Evolutionary conservation across 2,329 filamentous ascomycete species (phyloP), one percentile per base, ranked within the genome.

Genomic region (Fusarium nematophilum): DNA sequence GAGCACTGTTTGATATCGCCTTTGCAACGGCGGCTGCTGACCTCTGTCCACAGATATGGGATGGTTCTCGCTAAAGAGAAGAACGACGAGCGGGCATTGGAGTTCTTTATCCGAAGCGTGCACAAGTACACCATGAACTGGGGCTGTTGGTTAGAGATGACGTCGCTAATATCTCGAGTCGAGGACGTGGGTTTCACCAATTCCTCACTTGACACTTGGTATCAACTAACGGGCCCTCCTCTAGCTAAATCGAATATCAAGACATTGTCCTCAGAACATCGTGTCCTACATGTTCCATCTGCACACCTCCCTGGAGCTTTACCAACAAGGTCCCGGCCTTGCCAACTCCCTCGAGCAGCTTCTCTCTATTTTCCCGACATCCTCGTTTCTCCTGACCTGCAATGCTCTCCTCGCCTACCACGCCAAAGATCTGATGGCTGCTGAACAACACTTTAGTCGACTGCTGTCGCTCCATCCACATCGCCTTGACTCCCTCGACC

Each of bases 101-200:
- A 90, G 61, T 97, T 91, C 83, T 83, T 99, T n/a, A 81, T 97
- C 45, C 85, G 87, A 61, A 97, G 93, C 70, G 91, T 97, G 9
- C 91, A 96, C 72, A 79, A 92, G 33, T 96, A 93, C 69, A 91
- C 93, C 1, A 97, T 93, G 85, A 97, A 98, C 72, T 99, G 95
- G 95, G 92, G 93, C 7, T 93, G 93, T 59, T 99, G 95, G 95
- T 84, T 95, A 54, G 95, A 99, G 77, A 86, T 99, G 74, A 91
- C 91, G 4, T 88, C 88, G 31, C 81, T 98, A 21, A 86, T 97
- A 56, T 86, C 87, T 29, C 88, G 90, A 27, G 83, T 90, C 8
- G 93, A 97, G 74, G 92, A 97, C 75, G 90, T 95, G 76, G 76
- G 87, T 79, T 57, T 9, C 36, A 50, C 31, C 29, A 34, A 31